phyloP scores from a whole-genome alignment of 257 asterid genomes.

The Dorcoceras hygrometricum region DNA sequence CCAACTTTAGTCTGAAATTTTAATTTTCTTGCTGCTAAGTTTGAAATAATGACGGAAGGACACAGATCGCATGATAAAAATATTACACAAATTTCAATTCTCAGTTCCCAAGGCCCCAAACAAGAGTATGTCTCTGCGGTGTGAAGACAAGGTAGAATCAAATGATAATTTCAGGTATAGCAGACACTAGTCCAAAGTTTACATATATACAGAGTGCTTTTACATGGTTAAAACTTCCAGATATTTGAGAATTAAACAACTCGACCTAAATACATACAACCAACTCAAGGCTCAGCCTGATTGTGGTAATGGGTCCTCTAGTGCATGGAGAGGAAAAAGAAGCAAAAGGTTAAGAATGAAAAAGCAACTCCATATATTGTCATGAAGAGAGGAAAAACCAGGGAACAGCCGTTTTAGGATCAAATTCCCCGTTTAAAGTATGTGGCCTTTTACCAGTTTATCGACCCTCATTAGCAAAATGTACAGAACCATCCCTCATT shows the following conservation, averaged over 20 bases:
- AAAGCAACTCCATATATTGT: not conserved
- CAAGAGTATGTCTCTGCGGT: not conserved
- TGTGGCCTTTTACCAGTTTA: not conserved
- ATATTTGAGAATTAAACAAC: not conserved
- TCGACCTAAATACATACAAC: not conserved
- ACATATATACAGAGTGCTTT: not conserved
- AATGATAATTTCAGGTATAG: not conserved
- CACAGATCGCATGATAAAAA: not conserved
- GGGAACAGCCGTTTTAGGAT: not conserved
- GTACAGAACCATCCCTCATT: constrained; percentile 30
- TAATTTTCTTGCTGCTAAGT: not conserved
- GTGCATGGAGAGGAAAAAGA: not conserved
- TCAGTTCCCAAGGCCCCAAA: not conserved
- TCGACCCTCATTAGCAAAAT: constrained; percentile 14
- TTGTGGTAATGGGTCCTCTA: not conserved
- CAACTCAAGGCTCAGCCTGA: not conserved
- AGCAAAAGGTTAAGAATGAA: not conserved
- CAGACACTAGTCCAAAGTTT: not conserved
- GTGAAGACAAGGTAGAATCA: not conserved
- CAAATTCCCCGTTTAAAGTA: not conserved
- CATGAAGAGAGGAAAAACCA: not conserved
- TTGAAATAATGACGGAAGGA: not conserved
- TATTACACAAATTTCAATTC: not conserved
- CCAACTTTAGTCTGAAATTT: not conserved
- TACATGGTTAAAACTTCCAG: not conserved